Evolutionary conservation across 106 monocot species (phyloP).

Genomic region (Allium sativum): DNA sequence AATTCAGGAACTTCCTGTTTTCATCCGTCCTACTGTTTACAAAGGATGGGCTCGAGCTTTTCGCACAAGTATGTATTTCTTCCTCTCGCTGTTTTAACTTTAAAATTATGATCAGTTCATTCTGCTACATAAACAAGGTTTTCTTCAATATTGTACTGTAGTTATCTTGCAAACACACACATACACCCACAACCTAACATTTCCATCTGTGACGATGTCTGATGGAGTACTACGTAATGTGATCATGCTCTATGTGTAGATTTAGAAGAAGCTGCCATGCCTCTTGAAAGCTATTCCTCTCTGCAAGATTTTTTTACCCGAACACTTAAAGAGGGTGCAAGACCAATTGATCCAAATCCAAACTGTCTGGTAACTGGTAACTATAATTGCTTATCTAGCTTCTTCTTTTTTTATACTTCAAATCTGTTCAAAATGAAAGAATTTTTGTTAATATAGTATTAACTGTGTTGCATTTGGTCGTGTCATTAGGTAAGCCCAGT

Average conservation of each 20-base stretch:
- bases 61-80: slow-evolving; percentile 53
- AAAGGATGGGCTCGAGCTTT: slow-evolving; percentile 95
- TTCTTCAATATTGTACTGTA: too few relatives aligned
- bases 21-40: slow-evolving; percentile 55
- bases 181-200: too few relatives aligned
- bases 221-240: too few relatives aligned
- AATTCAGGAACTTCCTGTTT: slow-evolving; percentile 61
- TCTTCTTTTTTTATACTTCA: slow-evolving; percentile 2
- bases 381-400: slow-evolving; percentile 19
- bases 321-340: slow-evolving; percentile 65
- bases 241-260: slow-evolving; percentile 24
- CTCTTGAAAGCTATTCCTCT: slow-evolving; percentile 76
- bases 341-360: slow-evolving; percentile 64
- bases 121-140: too few relatives aligned
- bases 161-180: too few relatives aligned
- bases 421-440: neutral
- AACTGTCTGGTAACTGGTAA: slow-evolving; percentile 99
- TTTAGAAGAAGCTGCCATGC: slow-evolving; percentile 79
- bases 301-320: slow-evolving; percentile 75
- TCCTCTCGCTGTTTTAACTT: neutral
- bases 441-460: slow-evolving; percentile 2
- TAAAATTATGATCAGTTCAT: neutral
- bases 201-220: too few relatives aligned
- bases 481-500: neutral
- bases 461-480: neutral